Base-by-base conservation (phyloP, 163 green algal genomes). In the Scenedesmus sp. region DNA sequence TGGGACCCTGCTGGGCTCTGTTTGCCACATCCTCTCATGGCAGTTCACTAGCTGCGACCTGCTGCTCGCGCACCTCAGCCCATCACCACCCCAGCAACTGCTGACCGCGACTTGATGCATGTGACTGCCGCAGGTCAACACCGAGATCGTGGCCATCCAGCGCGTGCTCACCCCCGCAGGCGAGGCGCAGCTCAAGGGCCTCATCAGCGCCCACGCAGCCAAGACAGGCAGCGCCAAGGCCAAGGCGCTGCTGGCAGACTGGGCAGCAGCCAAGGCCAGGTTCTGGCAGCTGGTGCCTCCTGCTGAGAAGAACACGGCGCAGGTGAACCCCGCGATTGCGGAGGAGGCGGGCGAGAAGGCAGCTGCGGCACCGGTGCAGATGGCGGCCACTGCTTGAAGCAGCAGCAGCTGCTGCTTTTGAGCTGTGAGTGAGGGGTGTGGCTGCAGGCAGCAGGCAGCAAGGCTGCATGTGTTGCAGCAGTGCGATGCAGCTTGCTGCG, bases 281-380 rank as follows among this genome's bases (percentile, higher is more conserved):
- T 99, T 99, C 97, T 99, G 98, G 98, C 98, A 99, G 96, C 94
- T 99, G 83, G 98, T 99, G 91, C 98, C 98, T 46, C 98, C 98
- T 46, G 97, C 88, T 56, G 88, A 92, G 81, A 92, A 92, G 88
- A 92, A 92, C 81, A 89, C 77, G 2, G 10, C 88, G 2, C 59
- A 92, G 81, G 88, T 73, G 18, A 92, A 92, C 81, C 81, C 88
- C 18, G 81, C 57, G 12, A n/a, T 92, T 52, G 46, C 34, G 0
- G 7, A 62, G 15, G 81, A 70, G 62, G 23, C 23, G 4, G 73
- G 4, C 60, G 87, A 46, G 6, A 46, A 64, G 67, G 26, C 73
- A 23, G 70, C 57, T 13, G 26, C 55, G 12, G 74, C 76, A 20
- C 87, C 87, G 23, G 76, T 91, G 57, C 87, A 91, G 57, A 76